Conservation (phyloP, 106 monocot species). For the Amphibolis antarctica region DNA sequence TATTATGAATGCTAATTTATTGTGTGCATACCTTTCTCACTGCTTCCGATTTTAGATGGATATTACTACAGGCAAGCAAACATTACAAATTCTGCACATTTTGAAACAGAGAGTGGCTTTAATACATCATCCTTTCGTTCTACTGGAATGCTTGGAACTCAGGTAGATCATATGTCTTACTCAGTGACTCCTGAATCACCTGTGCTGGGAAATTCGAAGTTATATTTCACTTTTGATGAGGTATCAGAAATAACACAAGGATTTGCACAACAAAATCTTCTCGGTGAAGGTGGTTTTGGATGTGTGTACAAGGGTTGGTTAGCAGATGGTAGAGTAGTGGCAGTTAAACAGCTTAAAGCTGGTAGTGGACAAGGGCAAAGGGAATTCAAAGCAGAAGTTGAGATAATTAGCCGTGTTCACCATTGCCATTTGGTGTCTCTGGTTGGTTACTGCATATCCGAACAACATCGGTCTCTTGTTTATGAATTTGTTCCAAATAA, state of each 20-base stretch:
- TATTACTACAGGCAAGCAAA: conserved; percentile 23
- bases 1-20: not conserved
- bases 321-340: conserved; percentile 51
- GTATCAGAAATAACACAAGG: conserved; percentile 47
- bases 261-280: conserved; percentile 45
- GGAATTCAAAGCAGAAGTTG: conserved; percentile 90
- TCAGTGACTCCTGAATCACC: conserved; percentile 15
- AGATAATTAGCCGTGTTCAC: conserved; percentile 80
- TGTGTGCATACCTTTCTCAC: not conserved
- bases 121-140: conserved; percentile 8
- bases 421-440: conserved; percentile 75
- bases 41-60: conserved; percentile 26
- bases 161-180: conserved; percentile 10
- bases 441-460: conserved; percentile 66
- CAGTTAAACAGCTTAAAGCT: conserved; percentile 77
- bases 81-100: conserved; percentile 11
- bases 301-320: conserved; percentile 72
- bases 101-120: conserved; percentile 16
- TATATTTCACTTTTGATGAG: conserved; percentile 63
- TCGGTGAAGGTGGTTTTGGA: conserved; percentile 88
- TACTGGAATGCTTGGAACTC: conserved; percentile 17
- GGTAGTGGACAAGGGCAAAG: conserved; percentile 84
- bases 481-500: conserved; percentile 76
- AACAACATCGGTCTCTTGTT: conserved; percentile 57
- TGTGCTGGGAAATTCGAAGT: conserved; percentile 25